These are phyloP conservation scores for Stephania yunnanensis DNA, from an alignment of 164 flowering plant genomes.

Conservation along the genomic window DNA sequence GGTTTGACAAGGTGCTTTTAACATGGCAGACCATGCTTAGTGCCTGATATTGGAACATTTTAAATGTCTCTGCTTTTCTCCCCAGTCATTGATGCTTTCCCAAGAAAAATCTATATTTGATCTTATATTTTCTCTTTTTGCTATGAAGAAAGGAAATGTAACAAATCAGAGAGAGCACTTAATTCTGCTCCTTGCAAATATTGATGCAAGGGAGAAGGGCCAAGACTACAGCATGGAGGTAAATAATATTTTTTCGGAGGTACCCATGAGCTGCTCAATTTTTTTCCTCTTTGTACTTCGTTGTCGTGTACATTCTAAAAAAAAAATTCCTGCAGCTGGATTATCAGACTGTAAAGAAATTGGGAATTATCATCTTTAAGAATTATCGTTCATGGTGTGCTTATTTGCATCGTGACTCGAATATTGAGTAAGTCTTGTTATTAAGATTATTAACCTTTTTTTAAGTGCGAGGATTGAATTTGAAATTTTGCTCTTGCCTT, in stretches of 20 bases:
- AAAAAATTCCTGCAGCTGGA: constrained; percentile 47
- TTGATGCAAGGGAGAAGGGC: constrained; percentile 46
- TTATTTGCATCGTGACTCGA: constrained; percentile 55
- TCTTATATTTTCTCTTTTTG: constrained; percentile 12
- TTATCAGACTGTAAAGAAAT: constrained; percentile 34
- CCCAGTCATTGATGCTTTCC: neutral
- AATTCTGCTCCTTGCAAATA: constrained; percentile 87
- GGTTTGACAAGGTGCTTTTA: neutral
- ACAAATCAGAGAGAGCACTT: constrained; percentile 98
- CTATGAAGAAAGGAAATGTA: constrained; percentile 87
- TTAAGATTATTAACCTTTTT: neutral
- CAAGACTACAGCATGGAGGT: constrained; percentile 42
- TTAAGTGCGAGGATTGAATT: neutral
- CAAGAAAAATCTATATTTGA: neutral
- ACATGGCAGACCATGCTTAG: neutral
- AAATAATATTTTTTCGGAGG: neutral
- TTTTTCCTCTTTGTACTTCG: neutral
- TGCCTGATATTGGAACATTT: neutral
- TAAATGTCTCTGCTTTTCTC: neutral
- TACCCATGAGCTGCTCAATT: neutral
- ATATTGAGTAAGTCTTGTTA: constrained; percentile 44
- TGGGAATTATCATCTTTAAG: constrained; percentile 67
- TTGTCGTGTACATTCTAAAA: neutral
- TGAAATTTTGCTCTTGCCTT: neutral
- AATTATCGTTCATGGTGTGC: constrained; percentile 87